Evolutionary conservation across 495 filamentous ascomycete genomes (phyloP).

Genomic region (Cenococcum geophilum): DNA sequence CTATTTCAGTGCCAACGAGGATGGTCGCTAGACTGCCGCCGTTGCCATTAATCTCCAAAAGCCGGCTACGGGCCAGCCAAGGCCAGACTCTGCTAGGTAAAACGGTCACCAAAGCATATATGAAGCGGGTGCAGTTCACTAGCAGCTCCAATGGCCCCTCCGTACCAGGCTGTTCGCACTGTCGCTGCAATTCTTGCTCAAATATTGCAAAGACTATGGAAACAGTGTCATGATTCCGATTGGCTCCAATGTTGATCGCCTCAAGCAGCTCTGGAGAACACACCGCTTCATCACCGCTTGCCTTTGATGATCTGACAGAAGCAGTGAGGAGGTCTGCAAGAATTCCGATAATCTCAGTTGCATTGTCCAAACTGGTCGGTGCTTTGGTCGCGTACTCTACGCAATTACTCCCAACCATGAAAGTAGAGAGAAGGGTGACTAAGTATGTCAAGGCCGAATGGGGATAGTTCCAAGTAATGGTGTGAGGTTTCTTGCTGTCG

Average conservation of each 20-base stretch:
- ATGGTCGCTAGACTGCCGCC: conserved; percentile 68
- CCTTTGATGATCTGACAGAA: conserved; percentile 15
- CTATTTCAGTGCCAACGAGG: conserved; percentile 67
- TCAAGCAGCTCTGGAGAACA: conserved; percentile 31
- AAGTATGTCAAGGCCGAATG: conserved; percentile 75
- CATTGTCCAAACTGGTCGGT: conserved; percentile 43
- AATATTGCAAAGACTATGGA: conserved; percentile 77
- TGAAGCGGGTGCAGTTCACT: conserved; percentile 70
- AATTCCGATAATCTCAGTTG: conserved; percentile 58
- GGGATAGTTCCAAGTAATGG: conserved; percentile 61
- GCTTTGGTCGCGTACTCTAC: conserved; percentile 26
- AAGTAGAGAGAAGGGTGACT: conserved; percentile 59
- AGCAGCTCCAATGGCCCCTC: conserved; percentile 55
- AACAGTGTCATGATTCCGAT: conserved; percentile 69
- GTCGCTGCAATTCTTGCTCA: conserved; percentile 64
- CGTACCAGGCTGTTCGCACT: conserved; percentile 48
- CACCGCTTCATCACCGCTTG: background rate
- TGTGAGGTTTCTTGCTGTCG: conserved; percentile 54
- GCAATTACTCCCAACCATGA: conserved; percentile 24
- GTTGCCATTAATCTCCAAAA: conserved; percentile 66
- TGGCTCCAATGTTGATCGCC: conserved; percentile 59
- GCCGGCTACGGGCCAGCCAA: conserved; percentile 68
- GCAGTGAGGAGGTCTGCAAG: conserved; percentile 52
- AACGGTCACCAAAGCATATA: conserved; percentile 61
- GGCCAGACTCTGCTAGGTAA: conserved; percentile 82